phyloP scores from a whole-genome alignment of 1,284 basidiomycete species.

The Boletus mariae region DNA sequence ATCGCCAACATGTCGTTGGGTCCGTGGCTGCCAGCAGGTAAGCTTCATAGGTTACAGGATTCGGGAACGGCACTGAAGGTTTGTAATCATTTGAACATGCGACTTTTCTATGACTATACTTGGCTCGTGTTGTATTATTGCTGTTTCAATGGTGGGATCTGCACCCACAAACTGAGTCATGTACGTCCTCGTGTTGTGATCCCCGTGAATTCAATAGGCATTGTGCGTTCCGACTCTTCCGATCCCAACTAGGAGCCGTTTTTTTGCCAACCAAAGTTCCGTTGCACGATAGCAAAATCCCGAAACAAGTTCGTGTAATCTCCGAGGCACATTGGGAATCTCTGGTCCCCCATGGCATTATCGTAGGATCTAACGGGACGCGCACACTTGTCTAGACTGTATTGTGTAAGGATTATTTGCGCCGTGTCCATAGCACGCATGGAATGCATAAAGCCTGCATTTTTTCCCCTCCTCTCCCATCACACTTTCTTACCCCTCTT shows the following conservation, averaged over 20 bases:
- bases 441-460: conserved; percentile 16
- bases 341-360: neutral
- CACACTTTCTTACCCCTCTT: neutral
- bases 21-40: no score
- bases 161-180: neutral
- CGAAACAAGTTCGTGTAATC: neutral
- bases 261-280: neutral
- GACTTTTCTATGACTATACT: neutral
- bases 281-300: neutral
- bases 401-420: neutral
- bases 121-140: no score
- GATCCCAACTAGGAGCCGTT: neutral
- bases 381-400: neutral
- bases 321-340: neutral
- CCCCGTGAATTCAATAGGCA: neutral
- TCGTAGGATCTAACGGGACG: neutral
- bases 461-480: neutral
- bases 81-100: no score
- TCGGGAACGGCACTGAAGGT: no score
- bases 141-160: no score
- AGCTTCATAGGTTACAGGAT: no score
- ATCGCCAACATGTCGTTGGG: no score
- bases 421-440: neutral
- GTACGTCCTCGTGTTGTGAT: neutral
- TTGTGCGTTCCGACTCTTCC: neutral